These are phyloP conservation scores for Baorangia bicolor DNA, from an alignment of 768 basidiomycete genomes.

Conservation along the genomic window DNA sequence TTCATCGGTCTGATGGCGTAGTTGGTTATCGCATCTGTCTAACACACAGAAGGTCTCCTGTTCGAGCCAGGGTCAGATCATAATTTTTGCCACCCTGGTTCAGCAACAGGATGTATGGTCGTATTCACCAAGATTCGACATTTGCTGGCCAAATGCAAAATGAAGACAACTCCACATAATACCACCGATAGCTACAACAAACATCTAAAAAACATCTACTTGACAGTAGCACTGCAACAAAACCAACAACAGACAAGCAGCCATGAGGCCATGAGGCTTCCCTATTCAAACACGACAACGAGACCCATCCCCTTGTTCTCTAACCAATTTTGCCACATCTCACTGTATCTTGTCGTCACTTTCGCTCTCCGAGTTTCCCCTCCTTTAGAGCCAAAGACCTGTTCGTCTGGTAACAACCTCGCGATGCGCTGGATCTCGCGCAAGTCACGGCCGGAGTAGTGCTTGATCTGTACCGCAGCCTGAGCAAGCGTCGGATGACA, in stretches of 20 bases:
- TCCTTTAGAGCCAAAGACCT: constrained; percentile 28
- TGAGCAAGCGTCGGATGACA: constrained; percentile 36
- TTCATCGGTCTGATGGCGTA: constrained; percentile 55
- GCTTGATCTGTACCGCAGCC: constrained; percentile 34
- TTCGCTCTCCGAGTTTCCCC: constrained; percentile 1
- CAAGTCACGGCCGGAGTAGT: constrained; percentile 38
- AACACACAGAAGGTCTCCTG: constrained; percentile 49
- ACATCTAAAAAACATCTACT: neutral
- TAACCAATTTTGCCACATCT: constrained; percentile 42
- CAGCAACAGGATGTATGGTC: neutral
- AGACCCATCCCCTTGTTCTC: constrained; percentile 34
- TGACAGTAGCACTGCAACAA: neutral
- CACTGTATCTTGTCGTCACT: constrained; percentile 30
- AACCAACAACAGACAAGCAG: neutral
- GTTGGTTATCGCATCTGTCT: constrained; percentile 85
- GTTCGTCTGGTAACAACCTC: constrained; percentile 37
- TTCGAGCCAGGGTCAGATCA: constrained; percentile 26
- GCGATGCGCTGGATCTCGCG: constrained; percentile 43
- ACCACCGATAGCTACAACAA: neutral
- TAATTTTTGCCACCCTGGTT: neutral
- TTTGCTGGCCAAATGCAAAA: too few relatives aligned
- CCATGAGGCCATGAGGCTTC: too few relatives aligned
- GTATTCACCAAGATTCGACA: too few relatives aligned
- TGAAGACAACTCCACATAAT: neutral
- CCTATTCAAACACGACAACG: constrained; percentile 35